These are phyloP conservation scores for Rhizopogon vulgaris DNA, from an alignment of 768 basidiomycete species.

Conservation along the genomic window DNA sequence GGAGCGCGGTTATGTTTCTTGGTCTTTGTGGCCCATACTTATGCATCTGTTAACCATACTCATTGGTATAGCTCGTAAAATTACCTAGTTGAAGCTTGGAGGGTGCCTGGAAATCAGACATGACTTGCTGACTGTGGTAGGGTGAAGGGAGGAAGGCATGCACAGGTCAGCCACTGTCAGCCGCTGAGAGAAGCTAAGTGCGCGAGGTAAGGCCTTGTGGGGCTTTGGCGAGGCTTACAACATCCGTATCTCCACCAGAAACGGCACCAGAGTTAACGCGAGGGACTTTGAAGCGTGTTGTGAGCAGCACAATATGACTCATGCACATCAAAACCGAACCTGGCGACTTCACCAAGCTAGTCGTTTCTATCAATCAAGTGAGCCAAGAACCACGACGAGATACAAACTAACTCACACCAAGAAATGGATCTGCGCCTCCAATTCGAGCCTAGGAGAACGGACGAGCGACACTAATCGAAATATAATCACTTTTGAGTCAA, in stretches of 20 bases:
- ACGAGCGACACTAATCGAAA: conserved; percentile 96
- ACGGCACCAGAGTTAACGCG: conserved; percentile 80
- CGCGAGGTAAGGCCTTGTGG: too few relatives aligned
- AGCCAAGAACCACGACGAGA: not conserved
- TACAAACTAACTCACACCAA: conserved; percentile 74
- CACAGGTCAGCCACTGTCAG: too few relatives aligned
- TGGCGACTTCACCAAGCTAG: conserved; percentile 97
- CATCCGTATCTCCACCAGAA: conserved; percentile 90
- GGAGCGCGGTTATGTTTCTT: too few relatives aligned
- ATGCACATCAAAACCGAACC: conserved; percentile 88
- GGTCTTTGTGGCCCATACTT: too few relatives aligned
- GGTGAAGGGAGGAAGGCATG: too few relatives aligned
- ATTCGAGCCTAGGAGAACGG: conserved; percentile 97
- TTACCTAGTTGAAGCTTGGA: too few relatives aligned
- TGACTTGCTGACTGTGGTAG: too few relatives aligned
- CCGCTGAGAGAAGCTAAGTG: too few relatives aligned
- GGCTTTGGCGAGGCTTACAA: too few relatives aligned
- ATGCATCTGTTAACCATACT: too few relatives aligned
- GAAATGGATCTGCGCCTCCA: conserved; percentile 93
- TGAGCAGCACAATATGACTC: conserved; percentile 96
- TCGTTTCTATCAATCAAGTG: conserved; percentile 68
- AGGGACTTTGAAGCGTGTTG: conserved; percentile 93
- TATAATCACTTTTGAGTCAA: conserved; percentile 91
- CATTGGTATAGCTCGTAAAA: too few relatives aligned
- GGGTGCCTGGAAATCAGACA: too few relatives aligned